Evolutionary conservation across 2,329 filamentous ascomycete genomes (phyloP).

Genomic region (Beauveria sp.): DNA sequence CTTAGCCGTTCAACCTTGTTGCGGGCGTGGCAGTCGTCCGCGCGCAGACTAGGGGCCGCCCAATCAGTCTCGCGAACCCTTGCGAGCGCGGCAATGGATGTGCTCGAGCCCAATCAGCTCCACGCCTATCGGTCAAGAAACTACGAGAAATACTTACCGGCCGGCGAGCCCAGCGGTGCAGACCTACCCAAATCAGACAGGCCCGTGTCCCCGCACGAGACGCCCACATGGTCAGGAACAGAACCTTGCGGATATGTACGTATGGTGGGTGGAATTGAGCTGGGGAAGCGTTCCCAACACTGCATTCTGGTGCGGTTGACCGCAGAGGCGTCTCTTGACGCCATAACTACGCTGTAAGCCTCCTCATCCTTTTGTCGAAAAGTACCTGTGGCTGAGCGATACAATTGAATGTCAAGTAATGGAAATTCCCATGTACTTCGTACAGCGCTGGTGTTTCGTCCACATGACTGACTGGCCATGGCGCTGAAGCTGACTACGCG

Average conservation of each 20-base stretch:
- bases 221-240: slow-evolving; percentile 6
- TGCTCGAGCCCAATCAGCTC: no score
- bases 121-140: neutral
- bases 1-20: neutral
- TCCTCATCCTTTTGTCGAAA: no score
- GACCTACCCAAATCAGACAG: neutral
- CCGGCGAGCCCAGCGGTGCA: neutral
- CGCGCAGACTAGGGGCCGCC: no score
- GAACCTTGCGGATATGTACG: neutral
- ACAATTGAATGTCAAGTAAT: neutral
- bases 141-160: neutral
- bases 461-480: neutral
- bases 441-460: no score
- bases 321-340: no score
- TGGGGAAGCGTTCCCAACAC: neutral
- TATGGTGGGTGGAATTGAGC: neutral
- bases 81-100: no score
- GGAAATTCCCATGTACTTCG: neutral
- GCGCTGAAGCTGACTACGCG: neutral
- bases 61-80: no score
- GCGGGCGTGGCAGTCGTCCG: no score
- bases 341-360: no score
- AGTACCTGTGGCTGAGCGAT: no score
- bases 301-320: neutral
- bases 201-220: neutral